Evolutionary conservation across 2,329 filamentous ascomycete genomes (phyloP), one percentile per base, ranked within the genome.

Genomic region (Chrysoporthe austroafricana): DNA sequence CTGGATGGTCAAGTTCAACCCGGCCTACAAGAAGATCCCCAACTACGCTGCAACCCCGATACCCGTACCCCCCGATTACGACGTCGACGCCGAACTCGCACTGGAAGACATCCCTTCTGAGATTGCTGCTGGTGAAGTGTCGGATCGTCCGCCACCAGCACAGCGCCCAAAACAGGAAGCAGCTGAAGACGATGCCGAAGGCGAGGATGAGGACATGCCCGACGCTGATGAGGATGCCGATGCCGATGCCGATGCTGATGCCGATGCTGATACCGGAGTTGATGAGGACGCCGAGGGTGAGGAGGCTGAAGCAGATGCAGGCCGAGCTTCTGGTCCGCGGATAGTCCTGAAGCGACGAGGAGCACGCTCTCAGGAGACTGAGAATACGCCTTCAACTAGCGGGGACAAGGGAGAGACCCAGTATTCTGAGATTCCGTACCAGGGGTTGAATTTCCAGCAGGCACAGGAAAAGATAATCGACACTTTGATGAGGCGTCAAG

Each of bases 1-100:
- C 74, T 93, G 89, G 77, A 97, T 97, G 93, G 90, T 90, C 66
- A 91, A 91, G 77, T 86, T 90, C 73, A 97, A 97, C 73, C 93
- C 94, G 16, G 92, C 92, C 18, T 97, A 97, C 77, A 87, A 88
- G 70, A 80, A 87, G 71, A 82, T 84, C 18, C 83, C 85, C 34
- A 82, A 81, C 59, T 96, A 96, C 74, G 85, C 87, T 69, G 90
- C 91, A 5, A 84, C 91, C 58, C 86, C 93, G 6, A 93, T 92
- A 1, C 91, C 93, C 0, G 83, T 94, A 18, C 90, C 90, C 0
- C 82, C 83, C n/a, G 83, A 87, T 21, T 78, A 80, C 63, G 69
- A 70, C 64, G 50, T 67, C 46, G 59, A 70, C 54, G 50, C 62
- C 60, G 64, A 63, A 52, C 61, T 66, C 46, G 63, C 58, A 36